Conservation (phyloP, 2,329 filamentous ascomycete species). For the Tolypocladium paradoxum region DNA sequence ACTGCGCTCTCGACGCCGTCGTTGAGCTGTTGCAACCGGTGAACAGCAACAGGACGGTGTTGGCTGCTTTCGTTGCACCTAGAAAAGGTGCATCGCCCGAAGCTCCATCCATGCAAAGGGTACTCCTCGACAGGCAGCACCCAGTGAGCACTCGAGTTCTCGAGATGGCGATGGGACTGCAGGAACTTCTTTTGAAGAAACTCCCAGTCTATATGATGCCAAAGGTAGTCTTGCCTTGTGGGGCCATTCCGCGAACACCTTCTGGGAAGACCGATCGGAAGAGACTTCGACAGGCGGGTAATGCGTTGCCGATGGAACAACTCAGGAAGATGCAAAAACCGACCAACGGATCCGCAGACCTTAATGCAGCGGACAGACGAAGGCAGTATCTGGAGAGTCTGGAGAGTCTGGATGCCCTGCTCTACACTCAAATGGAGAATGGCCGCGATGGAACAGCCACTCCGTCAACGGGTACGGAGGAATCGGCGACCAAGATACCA, state of each 20-base stretch:
- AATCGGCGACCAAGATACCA: background rate
- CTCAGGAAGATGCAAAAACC: background rate
- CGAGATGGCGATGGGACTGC: background rate
- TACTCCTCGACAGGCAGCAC: background rate
- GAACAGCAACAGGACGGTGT: background rate
- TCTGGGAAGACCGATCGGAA: conserved; percentile 3
- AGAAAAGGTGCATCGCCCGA: background rate
- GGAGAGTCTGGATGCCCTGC: background rate
- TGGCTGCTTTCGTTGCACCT: background rate
- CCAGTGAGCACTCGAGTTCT: background rate
- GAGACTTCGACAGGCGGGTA: background rate
- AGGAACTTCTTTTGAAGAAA: background rate
- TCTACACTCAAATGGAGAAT: background rate
- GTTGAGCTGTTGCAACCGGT: background rate
- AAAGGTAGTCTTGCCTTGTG: background rate
- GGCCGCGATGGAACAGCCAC: background rate
- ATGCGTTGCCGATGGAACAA: background rate
- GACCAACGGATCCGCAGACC: background rate
- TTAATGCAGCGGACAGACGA: background rate
- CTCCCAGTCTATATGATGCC: conserved; percentile 3
- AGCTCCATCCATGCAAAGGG: background rate
- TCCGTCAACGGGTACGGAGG: background rate
- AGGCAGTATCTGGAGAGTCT: background rate
- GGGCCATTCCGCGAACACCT: background rate
- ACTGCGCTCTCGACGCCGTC: background rate